Base-by-base conservation (phyloP, 768 basidiomycete genomes). In the Tricholoma matsutake region DNA sequence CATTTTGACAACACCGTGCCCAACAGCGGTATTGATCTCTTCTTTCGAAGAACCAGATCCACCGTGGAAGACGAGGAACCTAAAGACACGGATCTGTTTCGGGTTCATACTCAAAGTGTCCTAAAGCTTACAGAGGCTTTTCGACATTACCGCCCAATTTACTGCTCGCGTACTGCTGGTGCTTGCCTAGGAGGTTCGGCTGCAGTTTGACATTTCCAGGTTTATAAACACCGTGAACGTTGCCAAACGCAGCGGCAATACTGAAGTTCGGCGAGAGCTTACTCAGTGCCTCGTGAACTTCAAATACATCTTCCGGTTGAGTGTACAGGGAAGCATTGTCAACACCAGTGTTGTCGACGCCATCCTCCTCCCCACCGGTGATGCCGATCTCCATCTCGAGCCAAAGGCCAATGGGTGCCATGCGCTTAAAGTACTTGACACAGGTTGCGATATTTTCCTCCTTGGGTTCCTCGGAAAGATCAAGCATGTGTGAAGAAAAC, bases 341-440 rank as follows among this genome's bases (percentile, higher is more conserved):
- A 63, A 94, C 94, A 43, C 81, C 86, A 51, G 94, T 89, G 84
- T 99, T 99, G 79, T 99, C 96, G 54, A 99, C 97, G 73, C 97
- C 96, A 71, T 98, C 97, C 75, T 99, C 97, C 76, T 99, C 97
- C 69, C 97, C 97, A 71, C 97, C 97, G 55, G 97, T 99, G 78
- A 99, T 98, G 71, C 97, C 97, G 74, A 99, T 99, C 79, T 99
- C 97, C 97, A 99, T 99, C 85, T 99, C 97, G 75, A 99, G 93
- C 94, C 94, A 99, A 63, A 93, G 78, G 56, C 92, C 90, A 71
- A 98, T 75, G 63, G 89, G 86, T 2, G 92, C 91, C 94, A 98
- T 91, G 72, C 93, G 92, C 78, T 88, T 83, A 78, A 98, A 96
- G 84, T 99, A 99, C 73, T 94, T 85, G 61, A 81, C 94, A 75